These are phyloP conservation scores for Fusarium coicis DNA, from an alignment of 2,329 filamentous ascomycete species.

Conservation along the genomic window DNA sequence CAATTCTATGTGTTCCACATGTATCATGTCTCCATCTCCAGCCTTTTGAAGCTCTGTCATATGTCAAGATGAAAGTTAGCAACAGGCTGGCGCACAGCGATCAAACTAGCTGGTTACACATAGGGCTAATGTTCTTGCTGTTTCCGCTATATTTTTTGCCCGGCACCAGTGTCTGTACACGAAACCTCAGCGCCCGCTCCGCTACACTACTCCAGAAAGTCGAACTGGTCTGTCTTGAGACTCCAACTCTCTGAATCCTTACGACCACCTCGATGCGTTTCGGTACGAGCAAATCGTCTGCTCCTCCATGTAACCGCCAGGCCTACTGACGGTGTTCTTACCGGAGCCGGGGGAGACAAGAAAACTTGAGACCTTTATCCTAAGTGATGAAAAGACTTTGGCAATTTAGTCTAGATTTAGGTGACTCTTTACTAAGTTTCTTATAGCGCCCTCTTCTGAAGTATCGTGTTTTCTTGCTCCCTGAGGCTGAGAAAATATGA, in stretches of 20 bases:
- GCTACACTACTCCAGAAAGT: neutral
- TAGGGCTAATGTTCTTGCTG: too few relatives aligned
- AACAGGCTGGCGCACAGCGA: neutral
- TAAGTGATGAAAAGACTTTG: too few relatives aligned
- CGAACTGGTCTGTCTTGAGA: neutral
- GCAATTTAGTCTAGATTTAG: too few relatives aligned
- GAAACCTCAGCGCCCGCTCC: neutral
- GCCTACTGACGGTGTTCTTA: neutral
- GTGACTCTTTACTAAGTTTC: too few relatives aligned
- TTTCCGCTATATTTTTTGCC: neutral
- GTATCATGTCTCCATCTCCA: neutral
- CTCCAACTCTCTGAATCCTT: neutral
- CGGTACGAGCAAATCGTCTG: neutral
- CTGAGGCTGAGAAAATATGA: neutral
- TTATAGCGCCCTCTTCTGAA: too few relatives aligned
- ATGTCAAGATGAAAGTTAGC: neutral
- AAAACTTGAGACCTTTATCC: too few relatives aligned
- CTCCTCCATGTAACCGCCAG: neutral
- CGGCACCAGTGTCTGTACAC: neutral
- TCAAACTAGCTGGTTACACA: neutral
- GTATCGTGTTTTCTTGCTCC: too few relatives aligned
- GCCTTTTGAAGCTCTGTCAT: neutral
- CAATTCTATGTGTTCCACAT: neutral
- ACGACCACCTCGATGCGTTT: neutral
- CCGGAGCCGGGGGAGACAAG: too few relatives aligned